Evolutionary conservation across 2,329 filamentous ascomycete genomes (phyloP).

Genomic region (Hirsutella thompsonii): DNA sequence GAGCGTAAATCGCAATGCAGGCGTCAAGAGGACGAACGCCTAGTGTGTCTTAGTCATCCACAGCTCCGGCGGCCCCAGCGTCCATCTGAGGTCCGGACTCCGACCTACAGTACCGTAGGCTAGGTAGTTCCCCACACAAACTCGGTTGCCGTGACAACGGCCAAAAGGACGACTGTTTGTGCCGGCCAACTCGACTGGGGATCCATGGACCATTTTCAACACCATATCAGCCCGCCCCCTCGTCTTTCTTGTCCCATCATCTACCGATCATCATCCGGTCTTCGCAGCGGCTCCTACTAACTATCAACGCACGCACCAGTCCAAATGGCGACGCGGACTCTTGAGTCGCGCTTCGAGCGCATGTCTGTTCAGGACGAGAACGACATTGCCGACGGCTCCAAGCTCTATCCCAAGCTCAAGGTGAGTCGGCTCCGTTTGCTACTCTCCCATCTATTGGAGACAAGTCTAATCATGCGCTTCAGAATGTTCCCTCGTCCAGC

Average conservation of each 20-base stretch:
- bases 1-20: too few species aligned
- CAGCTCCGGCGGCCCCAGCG: too few species aligned
- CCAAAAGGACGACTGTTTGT: background rate
- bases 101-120: too few species aligned
- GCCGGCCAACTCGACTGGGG: background rate
- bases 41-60: too few species aligned
- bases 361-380: constrained; percentile 87
- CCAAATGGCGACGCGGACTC: constrained; percentile 57
- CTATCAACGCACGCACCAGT: background rate
- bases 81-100: too few species aligned
- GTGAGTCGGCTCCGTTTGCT: constrained; percentile 27
- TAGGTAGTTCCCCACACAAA: background rate
- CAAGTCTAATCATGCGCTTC: constrained; percentile 12
- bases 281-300: background rate
- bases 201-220: background rate
- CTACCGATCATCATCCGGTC: background rate
- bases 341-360: constrained; percentile 83
- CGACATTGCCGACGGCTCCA: constrained; percentile 41
- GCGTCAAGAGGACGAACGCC: background rate
- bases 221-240: background rate
- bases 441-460: background rate
- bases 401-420: constrained; percentile 61
- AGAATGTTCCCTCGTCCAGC: constrained; percentile 8
- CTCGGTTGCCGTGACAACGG: constrained; percentile 2
- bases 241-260: background rate